A percentile compares a stretch with the other conserved stretches of the same genome.
These are phyloP conservation scores for Endothia cerciana DNA, from an alignment of 2,329 filamentous ascomycete genomes.

Conservation along the genomic window DNA sequence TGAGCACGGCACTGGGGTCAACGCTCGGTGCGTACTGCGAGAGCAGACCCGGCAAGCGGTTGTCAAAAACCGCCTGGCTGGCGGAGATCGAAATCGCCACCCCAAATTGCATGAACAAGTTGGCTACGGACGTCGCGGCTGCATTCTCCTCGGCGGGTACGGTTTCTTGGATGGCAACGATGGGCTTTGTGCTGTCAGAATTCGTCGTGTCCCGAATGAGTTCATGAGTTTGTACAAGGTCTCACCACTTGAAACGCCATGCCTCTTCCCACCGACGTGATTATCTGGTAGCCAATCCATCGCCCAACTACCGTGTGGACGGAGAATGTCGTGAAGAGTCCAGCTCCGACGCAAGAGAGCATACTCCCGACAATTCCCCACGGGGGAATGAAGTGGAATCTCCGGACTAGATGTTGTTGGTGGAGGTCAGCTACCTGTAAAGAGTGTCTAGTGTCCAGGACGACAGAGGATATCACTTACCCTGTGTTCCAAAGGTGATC, in stretches of 20 bases:
- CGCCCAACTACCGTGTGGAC: background rate
- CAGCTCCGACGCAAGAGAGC: background rate
- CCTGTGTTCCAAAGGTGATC: background rate
- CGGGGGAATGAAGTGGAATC: background rate
- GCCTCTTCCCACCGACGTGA: background rate
- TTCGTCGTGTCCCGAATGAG: background rate
- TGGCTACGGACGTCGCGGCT: background rate
- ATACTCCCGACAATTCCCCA: background rate
- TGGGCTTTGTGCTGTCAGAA: background rate
- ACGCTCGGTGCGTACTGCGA: background rate
- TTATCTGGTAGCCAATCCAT: slow-evolving; percentile 2
- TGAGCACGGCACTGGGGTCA: background rate
- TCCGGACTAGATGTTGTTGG: background rate
- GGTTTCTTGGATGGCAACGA: background rate
- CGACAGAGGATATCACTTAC: background rate
- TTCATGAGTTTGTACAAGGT: background rate
- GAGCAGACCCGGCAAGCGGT: background rate
- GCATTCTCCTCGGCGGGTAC: background rate
- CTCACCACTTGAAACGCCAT: background rate
- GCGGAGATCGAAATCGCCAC: background rate
- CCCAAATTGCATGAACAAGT: slow-evolving; percentile 1
- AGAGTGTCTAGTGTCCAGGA: background rate
- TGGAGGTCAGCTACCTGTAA: background rate
- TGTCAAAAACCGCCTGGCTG: background rate
- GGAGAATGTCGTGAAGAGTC: background rate